Base-by-base conservation (phyloP, 495 filamentous ascomycete species). In the Hyaloscypha variabilis region DNA sequence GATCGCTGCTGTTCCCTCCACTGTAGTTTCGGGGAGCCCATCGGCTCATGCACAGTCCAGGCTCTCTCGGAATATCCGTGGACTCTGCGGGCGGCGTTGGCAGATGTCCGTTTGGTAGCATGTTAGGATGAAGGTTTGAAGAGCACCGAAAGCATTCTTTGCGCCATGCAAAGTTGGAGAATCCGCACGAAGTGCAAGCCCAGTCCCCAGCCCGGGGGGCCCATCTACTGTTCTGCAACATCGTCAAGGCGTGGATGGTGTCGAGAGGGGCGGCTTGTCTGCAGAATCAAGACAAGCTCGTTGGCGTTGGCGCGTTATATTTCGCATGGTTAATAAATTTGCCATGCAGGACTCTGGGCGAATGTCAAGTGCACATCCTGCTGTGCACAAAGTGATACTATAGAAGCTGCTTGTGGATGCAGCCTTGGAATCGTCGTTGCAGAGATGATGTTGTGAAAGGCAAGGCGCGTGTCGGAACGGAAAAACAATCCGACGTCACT, bases 91-190 rank as follows among this genome's bases (percentile, higher is more conserved):
- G 25, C 6, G 31, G 25, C 6, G 25, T 13, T 28, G 30, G 42
- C 19, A 11, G 58, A 36, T 26, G 54, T 24, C 5, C 26, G 2
- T 58, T 29, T 28, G 1, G 3, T 29, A 42, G 36, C 52, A 46
- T 10, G 39, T 17, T 17, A 46, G 10, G 6, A 8, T 46, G 39
- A 46, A 17, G 39, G 19, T 17, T 17, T 14, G 10, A 0, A 19
- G 64, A 30, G 50, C 67, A 69, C 39, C 58, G 67, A 55, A 67
- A 66, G 58, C 70, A 72, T 25, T 29, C 56, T 14, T 55, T 58
- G 6, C 64, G 31, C 21, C 61, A 63, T 26, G 29, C 26, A 26
- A 65, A 69, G 42, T 69, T 87, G 56, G 83, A 85, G 74, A 85
- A 85, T n/a, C 82, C 82, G 49, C 85, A 72, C 4, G 62, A 54